Evolutionary conservation across 495 filamentous ascomycete genomes (phyloP).

Genomic region (Filosporella fistucella): DNA sequence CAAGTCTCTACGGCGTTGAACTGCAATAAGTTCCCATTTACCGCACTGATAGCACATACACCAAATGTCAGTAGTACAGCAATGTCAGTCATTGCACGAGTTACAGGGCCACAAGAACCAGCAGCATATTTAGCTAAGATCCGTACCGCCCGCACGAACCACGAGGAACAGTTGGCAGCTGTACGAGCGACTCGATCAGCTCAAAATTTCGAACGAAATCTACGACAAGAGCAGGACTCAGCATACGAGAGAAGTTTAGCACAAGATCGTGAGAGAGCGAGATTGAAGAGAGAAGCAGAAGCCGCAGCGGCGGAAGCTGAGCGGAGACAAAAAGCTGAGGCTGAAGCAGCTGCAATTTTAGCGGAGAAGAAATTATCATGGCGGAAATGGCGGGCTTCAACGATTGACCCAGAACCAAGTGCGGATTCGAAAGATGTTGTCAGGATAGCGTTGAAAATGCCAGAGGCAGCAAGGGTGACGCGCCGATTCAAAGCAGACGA

Average conservation of each 20-base stretch:
- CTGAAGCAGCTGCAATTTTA: conserved; percentile 55
- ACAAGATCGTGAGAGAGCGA: conserved; percentile 76
- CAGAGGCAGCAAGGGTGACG: conserved; percentile 62
- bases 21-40: conserved; percentile 88
- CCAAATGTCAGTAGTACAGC: conserved; percentile 71
- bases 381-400: conserved; percentile 72
- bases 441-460: conserved; percentile 79
- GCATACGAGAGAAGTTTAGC: conserved; percentile 91
- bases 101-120: conserved; percentile 63
- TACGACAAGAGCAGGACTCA: conserved; percentile 80
- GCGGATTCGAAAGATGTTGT: conserved; percentile 61
- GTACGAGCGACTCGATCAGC: conserved; percentile 66
- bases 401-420: conserved; percentile 63
- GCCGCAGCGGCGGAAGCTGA: conserved; percentile 48
- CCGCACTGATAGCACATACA: conserved; percentile 77
- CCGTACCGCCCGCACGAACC: conserved; percentile 61
- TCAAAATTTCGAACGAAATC: conserved; percentile 68
- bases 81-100: conserved; percentile 80
- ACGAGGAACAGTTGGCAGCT: conserved; percentile 62
- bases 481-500: conserved; percentile 63
- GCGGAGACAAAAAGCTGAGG: conserved; percentile 49
- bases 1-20: conserved; percentile 79
- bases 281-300: conserved; percentile 65
- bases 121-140: conserved; percentile 67
- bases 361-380: conserved; percentile 62